These are phyloP conservation scores for Selenicereus undatus DNA, from an alignment of 148 eudicot species.

Conservation along the genomic window DNA sequence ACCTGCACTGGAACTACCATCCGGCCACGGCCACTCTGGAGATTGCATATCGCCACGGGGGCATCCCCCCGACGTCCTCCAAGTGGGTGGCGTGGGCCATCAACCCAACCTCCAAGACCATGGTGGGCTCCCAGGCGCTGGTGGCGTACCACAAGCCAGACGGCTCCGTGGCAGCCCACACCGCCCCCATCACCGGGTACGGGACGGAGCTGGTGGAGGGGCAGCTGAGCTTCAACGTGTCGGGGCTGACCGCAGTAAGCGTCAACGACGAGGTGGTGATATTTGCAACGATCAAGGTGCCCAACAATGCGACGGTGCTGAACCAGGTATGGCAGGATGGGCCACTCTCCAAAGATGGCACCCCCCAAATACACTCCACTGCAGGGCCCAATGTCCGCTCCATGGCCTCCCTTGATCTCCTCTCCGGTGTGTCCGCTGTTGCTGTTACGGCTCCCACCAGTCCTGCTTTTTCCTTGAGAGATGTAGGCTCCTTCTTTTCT, in stretches of 20 bases:
- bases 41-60: slow-evolving; percentile 58
- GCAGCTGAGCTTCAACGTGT: slow-evolving; percentile 45
- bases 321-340: slow-evolving; percentile 91
- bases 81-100: slow-evolving; percentile 70
- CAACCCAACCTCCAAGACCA: slow-evolving; percentile 43
- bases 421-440: slow-evolving; percentile 35
- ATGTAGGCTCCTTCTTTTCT: slow-evolving; percentile 32
- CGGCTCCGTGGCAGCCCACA: slow-evolving; percentile 51
- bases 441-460: not conserved
- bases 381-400: slow-evolving; percentile 50
- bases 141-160: slow-evolving; percentile 46
- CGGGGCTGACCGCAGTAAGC: slow-evolving; percentile 38
- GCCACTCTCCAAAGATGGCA: slow-evolving; percentile 32
- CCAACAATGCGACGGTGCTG: slow-evolving; percentile 32
- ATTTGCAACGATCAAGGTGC: slow-evolving; percentile 51
- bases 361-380: slow-evolving; percentile 35
- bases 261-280: slow-evolving; percentile 43
- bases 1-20: slow-evolving; percentile 59
- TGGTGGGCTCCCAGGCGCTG: slow-evolving; percentile 65
- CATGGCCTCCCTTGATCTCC: slow-evolving; percentile 48
- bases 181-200: slow-evolving; percentile 49
- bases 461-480: slow-evolving; percentile 28
- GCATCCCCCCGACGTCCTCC: slow-evolving; percentile 16
- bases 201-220: slow-evolving; percentile 42
- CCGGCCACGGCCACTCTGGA: slow-evolving; percentile 34